Evolutionary conservation across 2,329 filamentous ascomycete genomes (phyloP), one percentile per base, ranked within the genome.

Genomic region (Sporothrix variecibatus): DNA sequence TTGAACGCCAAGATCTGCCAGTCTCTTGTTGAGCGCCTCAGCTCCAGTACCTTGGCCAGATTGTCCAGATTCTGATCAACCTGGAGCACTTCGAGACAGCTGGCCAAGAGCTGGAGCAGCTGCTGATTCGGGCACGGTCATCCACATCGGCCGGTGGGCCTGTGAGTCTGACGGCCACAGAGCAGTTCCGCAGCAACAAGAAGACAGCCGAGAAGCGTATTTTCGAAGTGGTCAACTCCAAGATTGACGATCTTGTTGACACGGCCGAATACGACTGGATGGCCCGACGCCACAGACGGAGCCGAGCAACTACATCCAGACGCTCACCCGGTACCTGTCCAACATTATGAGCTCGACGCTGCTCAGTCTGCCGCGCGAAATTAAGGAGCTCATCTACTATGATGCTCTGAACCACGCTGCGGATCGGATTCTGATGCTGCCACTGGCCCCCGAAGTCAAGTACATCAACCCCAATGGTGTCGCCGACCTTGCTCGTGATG

Each of bases 321-420:
- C 96, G 5, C 85, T 99, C 75, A 99, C 95, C 0, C 90, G 92
- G 15, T 99, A 98, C 81, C 86, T 99, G 26, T 93, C 92, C 40
- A 97, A 97, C 81, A 98, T 98, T 81, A 98, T 98, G 94, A 95
- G 92, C 80, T 96, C 94, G 0, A 97, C 97, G 0, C 87, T 99
- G 5, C 88, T 99, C 1, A 95, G 95, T 0, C 85, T 99, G n/a
- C 96, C 97, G 0, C 91, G 94, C 40, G 94, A 97, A 79, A 98
- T 99, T 82, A 98, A 98, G 81, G 94, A 97, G 81, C 90, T 98
- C 73, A 97, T 99, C 78, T 98, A 99, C 84, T 98, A 97, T 80
- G 96, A 98, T 81, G 96, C 96, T 0, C 88, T 99, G 49, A 94
- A 91, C 73, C 96, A 99, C 82, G 94, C 96, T 1, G 92, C 94